A percentile compares a stretch with the other conserved stretches of the same genome.
phyloP scores from a whole-genome alignment of 2,329 filamentous ascomycete species.

The Plectosphaerella cucumerina region DNA sequence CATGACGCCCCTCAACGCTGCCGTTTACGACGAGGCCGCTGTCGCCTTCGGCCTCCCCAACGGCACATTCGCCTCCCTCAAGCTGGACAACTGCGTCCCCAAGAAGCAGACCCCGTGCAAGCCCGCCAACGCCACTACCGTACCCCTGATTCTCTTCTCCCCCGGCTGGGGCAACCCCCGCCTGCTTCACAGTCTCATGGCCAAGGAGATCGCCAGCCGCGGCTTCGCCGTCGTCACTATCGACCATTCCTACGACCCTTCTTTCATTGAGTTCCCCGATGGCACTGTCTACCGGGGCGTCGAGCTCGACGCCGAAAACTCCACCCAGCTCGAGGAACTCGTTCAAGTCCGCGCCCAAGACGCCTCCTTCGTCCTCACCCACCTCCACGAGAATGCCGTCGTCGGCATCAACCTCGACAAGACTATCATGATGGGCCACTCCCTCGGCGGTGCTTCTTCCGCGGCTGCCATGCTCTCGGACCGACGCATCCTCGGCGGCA shows the following conservation, averaged over 20 bases:
- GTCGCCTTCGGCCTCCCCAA: slow-evolving; percentile 22
- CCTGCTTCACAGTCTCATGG: slow-evolving; percentile 36
- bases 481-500: slow-evolving; percentile 26
- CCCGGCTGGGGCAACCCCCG: slow-evolving; percentile 39
- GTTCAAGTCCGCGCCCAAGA: slow-evolving; percentile 28
- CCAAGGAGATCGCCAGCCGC: slow-evolving; percentile 38
- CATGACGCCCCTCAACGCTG: slow-evolving; percentile 27
- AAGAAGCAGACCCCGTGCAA: slow-evolving; percentile 2
- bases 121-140: slow-evolving; percentile 2
- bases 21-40: slow-evolving; percentile 20
- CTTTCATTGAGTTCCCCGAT: slow-evolving; percentile 41
- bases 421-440: slow-evolving; percentile 33
- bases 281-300: slow-evolving; percentile 20
- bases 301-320: slow-evolving; percentile 15
- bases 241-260: slow-evolving; percentile 44
- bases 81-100: slow-evolving; percentile 19
- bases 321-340: slow-evolving; percentile 11
- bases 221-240: slow-evolving; percentile 42
- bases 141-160: slow-evolving; percentile 34
- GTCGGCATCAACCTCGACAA: slow-evolving; percentile 20
- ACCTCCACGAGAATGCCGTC: slow-evolving; percentile 19
- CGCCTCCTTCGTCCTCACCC: slow-evolving; percentile 29
- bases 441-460: slow-evolving; percentile 31
- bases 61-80: slow-evolving; percentile 20
- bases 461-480: slow-evolving; percentile 26